Conservation (phyloP, 306 rosid species). For the Vigna unguiculata region DNA sequence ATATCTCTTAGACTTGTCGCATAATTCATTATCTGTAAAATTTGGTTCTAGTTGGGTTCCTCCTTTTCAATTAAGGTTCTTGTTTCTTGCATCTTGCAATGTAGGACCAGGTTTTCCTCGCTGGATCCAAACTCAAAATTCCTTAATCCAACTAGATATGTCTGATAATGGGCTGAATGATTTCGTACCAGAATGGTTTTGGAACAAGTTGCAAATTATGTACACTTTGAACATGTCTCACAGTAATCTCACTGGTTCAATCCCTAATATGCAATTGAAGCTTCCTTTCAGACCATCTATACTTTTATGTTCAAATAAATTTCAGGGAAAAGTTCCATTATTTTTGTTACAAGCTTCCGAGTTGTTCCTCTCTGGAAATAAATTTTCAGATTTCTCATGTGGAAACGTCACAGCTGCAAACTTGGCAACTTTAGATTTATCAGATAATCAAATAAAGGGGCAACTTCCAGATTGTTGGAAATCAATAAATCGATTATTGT, state of each 20-base stretch:
- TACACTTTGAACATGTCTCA: background rate
- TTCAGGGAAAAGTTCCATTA: background rate
- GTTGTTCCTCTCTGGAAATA: background rate
- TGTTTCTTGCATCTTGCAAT: background rate
- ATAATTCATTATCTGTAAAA: background rate
- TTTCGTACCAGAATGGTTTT: background rate
- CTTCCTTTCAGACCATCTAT: background rate
- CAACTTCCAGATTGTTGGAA: slow-evolving; percentile 6
- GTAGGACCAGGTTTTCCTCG: background rate
- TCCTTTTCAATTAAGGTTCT: background rate
- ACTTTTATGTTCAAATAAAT: background rate
- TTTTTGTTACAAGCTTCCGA: background rate
- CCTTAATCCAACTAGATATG: background rate
- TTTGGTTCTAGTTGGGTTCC: background rate
- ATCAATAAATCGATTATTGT: background rate
- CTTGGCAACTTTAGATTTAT: background rate
- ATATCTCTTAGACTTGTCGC: accelerated
- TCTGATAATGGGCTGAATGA: background rate
- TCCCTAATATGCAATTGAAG: background rate
- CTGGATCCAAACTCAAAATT: background rate
- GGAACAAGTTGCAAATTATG: background rate
- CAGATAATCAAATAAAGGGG: background rate
- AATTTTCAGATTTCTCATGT: background rate
- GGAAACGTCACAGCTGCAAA: background rate
- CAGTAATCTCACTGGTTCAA: background rate